Evolutionary conservation across 1,284 basidiomycete species (phyloP).

Genomic region (Caloboletus firmus): DNA sequence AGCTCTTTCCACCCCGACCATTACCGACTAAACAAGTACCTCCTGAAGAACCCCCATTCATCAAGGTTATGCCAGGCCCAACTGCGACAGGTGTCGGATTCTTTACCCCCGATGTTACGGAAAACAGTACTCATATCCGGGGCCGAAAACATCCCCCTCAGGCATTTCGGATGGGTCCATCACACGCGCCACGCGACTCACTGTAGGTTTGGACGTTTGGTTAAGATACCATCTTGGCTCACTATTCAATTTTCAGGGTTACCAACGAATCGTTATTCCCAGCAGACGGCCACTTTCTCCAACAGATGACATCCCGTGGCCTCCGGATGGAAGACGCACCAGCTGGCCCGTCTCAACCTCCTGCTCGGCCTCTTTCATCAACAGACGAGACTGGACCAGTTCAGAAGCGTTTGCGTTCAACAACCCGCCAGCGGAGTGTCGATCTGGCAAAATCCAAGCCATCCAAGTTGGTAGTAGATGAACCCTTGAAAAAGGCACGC

Average conservation of each 20-base stretch:
- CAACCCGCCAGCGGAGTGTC: conserved; percentile 53
- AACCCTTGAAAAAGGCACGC: conserved; percentile 81
- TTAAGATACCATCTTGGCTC: conserved; percentile 2
- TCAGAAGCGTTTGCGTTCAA: conserved; percentile 70
- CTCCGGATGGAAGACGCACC: conserved; percentile 37
- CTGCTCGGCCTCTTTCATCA: conserved; percentile 69
- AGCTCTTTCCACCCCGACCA: conserved; percentile 66
- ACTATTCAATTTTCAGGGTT: conserved; percentile 39
- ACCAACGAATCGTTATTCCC: conserved; percentile 61
- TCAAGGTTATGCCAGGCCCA: conserved; percentile 41
- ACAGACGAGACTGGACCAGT: conserved; percentile 77
- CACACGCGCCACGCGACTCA: conserved; percentile 55
- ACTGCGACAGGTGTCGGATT: conserved; percentile 65
- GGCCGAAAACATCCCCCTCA: conserved; percentile 52
- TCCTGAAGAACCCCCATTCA: conserved; percentile 49
- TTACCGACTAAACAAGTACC: conserved; percentile 53
- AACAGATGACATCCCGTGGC: conserved; percentile 43
- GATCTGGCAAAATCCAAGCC: conserved; percentile 45
- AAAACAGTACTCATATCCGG: conserved; percentile 53
- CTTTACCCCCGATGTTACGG: conserved; percentile 72
- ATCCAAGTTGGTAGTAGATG: conserved; percentile 59
- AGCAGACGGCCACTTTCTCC: conserved; percentile 59
- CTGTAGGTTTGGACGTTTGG: conserved; percentile 45
- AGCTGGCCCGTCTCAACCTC: conserved; percentile 43
- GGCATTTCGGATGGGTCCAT: conserved; percentile 56